Percentiles rank a stretch among this genome's conserved stretches.
These are phyloP conservation scores for Paramyrothecium sp. DNA, from an alignment of 2,329 filamentous ascomycete species.

Conservation along the genomic window DNA sequence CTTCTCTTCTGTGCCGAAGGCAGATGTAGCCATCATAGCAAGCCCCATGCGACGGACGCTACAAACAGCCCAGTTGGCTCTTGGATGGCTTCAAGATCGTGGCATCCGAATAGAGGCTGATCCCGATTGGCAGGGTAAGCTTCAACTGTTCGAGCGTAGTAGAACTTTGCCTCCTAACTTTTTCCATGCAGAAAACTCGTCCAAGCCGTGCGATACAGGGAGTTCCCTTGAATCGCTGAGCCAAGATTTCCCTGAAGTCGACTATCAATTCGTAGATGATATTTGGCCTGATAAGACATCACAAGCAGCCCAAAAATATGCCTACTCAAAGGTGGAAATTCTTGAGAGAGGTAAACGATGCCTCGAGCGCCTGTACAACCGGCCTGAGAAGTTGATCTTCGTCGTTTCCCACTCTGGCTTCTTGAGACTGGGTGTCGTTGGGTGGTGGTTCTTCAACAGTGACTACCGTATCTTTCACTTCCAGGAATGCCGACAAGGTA, in stretches of 20 bases:
- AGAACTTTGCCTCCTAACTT: background rate
- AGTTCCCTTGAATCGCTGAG: constrained; percentile 41
- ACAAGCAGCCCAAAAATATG: constrained; percentile 43
- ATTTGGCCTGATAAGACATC: constrained; percentile 63
- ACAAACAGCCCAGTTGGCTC: constrained; percentile 58
- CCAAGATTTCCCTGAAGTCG: constrained; percentile 51
- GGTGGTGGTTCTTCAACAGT: constrained; percentile 57
- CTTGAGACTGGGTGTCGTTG: constrained; percentile 54
- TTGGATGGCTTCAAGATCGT: constrained; percentile 56
- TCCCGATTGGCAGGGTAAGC: constrained; percentile 63
- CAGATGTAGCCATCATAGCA: constrained; percentile 52
- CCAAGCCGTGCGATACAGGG: constrained; percentile 62
- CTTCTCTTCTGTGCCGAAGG: constrained; percentile 24
- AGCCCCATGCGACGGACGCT: constrained; percentile 66
- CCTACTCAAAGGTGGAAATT: constrained; percentile 50
- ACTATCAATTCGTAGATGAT: constrained; percentile 57
- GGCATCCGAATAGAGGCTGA: constrained; percentile 55
- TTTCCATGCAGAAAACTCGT: constrained; percentile 44
- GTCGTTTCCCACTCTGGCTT: constrained; percentile 67
- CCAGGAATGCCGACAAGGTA: constrained; percentile 37
- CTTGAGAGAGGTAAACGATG: constrained; percentile 52
- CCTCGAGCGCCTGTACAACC: constrained; percentile 46
- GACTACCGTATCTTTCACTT: constrained; percentile 66
- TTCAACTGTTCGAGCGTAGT: background rate
- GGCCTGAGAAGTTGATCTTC: constrained; percentile 60